Conservation (phyloP, 2,329 filamentous ascomycete species). For the Xylariaceae sp. region DNA sequence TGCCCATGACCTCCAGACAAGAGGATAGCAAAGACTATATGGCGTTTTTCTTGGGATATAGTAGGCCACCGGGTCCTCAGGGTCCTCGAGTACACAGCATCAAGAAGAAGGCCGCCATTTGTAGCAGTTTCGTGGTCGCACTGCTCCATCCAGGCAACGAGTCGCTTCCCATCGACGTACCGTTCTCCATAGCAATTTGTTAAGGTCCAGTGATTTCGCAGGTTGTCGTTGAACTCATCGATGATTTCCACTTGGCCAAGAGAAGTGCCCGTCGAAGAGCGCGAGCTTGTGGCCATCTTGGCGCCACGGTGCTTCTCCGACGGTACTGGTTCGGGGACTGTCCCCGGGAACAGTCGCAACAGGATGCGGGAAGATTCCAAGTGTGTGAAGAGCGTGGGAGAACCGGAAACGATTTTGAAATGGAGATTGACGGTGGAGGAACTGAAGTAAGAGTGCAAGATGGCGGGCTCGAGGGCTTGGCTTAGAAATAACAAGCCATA, state of each 20-base stretch:
- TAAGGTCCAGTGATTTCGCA: conserved; percentile 2
- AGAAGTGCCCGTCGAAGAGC: not conserved
- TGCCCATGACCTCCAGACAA: conserved; percentile 2
- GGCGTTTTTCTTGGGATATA: conserved; percentile 1
- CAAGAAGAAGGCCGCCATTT: conserved; percentile 3
- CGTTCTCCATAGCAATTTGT: not conserved
- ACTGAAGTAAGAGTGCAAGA: not conserved
- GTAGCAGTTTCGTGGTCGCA: not conserved
- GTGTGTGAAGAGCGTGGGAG: not conserved
- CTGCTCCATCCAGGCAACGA: conserved; percentile 3
- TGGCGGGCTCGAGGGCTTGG: not conserved
- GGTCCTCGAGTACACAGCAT: conserved; percentile 1
- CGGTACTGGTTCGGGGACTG: not conserved
- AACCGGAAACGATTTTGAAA: not conserved
- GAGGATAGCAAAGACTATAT: conserved; percentile 3
- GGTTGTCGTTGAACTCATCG: not conserved
- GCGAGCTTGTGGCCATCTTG: not conserved
- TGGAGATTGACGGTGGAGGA: not conserved
- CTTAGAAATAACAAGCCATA: not conserved
- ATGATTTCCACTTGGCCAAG: not conserved
- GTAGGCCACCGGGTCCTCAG: conserved; percentile 1
- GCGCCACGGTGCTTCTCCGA: not conserved
- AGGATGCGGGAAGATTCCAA: not conserved
- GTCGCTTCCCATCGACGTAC: conserved; percentile 2
- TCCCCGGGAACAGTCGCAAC: not conserved